Evolutionary conservation across 441 rosid species (phyloP), one percentile per base, ranked within the genome.

Genomic region (Eugenia klotzschiana): DNA sequence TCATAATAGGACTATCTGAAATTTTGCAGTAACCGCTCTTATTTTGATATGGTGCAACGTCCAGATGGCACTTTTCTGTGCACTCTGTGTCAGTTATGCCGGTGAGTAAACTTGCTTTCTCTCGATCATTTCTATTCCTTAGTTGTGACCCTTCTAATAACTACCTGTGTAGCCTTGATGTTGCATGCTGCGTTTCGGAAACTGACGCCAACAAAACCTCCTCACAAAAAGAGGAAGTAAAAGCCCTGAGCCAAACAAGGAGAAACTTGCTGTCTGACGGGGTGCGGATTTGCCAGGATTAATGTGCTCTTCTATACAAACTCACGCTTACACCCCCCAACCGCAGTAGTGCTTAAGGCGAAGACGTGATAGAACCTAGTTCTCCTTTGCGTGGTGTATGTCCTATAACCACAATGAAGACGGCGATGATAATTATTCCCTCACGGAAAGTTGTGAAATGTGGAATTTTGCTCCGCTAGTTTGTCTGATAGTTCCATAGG

Each of bases 131-230:
- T 37, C 43, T 51, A 25, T 88, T 25, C 43, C 43, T 23, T 25
- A 50, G 43, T 51, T n/a, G 37, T 57, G 27, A 25, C 55, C 73
- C 49, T 74, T 49, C 83, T 27, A 53, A 60, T 80, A 84, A 53
- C 81, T 83, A 74, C 29, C 27, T 57, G 79, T 86, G 84, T 87
- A 95, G 95, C 90, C 60, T 90, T 91, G 93, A 84, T 95, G 82
- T 84, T 92, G 90, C 99, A 96, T 84, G 96, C 97, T 25, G 91
- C 98, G 51, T 93, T 94, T 79, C 92, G 98, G 83, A 95, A 95
- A 90, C 91, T 95, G 84, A 87, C 94, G 41, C 92, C 93, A 10
- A 81, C 87, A 33, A 91, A 89, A 89, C 94, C 89, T 84, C 91
- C 90, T 80, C 81, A 90, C 80, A 91, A 86, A 51, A 83, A 84